Evolutionary conservation across 768 basidiomycete genomes (phyloP).

Genomic region (Tylopilus felleus): DNA sequence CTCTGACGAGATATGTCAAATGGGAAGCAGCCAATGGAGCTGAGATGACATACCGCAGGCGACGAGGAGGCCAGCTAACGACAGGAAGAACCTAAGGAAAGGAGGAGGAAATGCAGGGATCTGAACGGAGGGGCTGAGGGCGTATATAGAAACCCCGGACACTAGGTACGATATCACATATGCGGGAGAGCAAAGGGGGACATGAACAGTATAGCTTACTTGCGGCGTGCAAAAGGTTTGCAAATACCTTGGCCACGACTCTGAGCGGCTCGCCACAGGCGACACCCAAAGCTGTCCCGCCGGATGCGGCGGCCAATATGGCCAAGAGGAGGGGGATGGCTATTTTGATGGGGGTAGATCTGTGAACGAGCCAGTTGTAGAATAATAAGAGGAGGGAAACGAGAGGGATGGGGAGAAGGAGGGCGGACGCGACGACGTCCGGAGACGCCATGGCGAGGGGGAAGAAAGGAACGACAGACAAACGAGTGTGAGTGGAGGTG

Average conservation of each 20-base stretch:
- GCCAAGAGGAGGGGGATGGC: conserved; percentile 19
- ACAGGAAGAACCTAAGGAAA: conserved; percentile 15
- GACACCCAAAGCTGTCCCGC: conserved; percentile 19
- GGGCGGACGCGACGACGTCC: conserved; percentile 25
- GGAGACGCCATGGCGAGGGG: conserved; percentile 20
- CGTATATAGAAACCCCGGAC: conserved; percentile 25
- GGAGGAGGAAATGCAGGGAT: conserved; percentile 2
- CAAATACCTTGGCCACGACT: conserved; percentile 14
- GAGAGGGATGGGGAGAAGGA: conserved; percentile 24
- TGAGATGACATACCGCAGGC: conserved; percentile 24
- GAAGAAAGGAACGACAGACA: conserved; percentile 18
- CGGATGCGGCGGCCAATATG: conserved; percentile 22
- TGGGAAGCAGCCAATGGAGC: neutral
- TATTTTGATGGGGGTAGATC: conserved; percentile 5
- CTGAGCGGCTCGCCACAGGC: conserved; percentile 15
- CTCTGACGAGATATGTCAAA: conserved; percentile 12
- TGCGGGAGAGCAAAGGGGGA: neutral
- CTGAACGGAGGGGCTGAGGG: conserved; percentile 13
- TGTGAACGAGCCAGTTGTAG: conserved; percentile 8
- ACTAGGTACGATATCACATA: conserved; percentile 14
- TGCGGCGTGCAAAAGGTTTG: conserved; percentile 20
- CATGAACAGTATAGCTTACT: conserved; percentile 10
- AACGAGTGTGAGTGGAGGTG: conserved; percentile 12
- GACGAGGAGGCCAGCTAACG: conserved; percentile 21
- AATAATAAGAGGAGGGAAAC: conserved; percentile 15